Evolutionary conservation across 2,329 filamentous ascomycete species (phyloP), one percentile per base, ranked within the genome.

Genomic region (Monilinia laxa): DNA sequence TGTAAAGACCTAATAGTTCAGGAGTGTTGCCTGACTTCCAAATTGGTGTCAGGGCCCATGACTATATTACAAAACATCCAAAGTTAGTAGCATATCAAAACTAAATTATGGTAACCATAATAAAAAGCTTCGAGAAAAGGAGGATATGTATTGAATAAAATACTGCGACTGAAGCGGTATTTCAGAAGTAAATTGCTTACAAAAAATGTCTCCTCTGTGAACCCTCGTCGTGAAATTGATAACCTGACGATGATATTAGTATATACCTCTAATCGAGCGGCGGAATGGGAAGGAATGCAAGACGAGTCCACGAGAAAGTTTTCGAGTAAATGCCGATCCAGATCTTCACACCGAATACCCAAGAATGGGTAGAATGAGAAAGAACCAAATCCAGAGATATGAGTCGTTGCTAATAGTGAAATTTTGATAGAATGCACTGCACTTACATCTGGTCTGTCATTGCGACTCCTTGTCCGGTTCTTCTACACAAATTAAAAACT

Each of bases 1-100:
- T 66, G 76, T 92, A 93, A 0, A 94, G 77, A 1, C 90, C 91
- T 67, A 90, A 86, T 4, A 93, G 89, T 16, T 84, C 84, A 2
- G 90, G 89, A 58, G 92, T 88, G 28, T 83, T 82, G 10, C 90
- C 91, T 2, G 93, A 6, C 20, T 64, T 56, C 62, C 62, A 86
- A 69, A 94, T 82, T 0, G 91, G 91, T 20, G 93, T 89, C 56
- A 94, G 86, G 1, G 87, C 90, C 90, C 90, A 94, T 16, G 89
- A 91, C 58, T 59, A 45, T 28, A 59, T 47, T 54, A 18, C 28
- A 11, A 12, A 31, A 53, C 7, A 52, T 28, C n/a, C 31, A 20
- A 23, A 35, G 23, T 62, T 62, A 62, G 58, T 40, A 47, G n/a
- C 28, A 7, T 25, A 38, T 38, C 40, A 14, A n/a, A 14, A 52